These are phyloP conservation scores for Sporisorium graminicola DNA, from an alignment of 1,284 basidiomycete genomes.

Conservation along the genomic window DNA sequence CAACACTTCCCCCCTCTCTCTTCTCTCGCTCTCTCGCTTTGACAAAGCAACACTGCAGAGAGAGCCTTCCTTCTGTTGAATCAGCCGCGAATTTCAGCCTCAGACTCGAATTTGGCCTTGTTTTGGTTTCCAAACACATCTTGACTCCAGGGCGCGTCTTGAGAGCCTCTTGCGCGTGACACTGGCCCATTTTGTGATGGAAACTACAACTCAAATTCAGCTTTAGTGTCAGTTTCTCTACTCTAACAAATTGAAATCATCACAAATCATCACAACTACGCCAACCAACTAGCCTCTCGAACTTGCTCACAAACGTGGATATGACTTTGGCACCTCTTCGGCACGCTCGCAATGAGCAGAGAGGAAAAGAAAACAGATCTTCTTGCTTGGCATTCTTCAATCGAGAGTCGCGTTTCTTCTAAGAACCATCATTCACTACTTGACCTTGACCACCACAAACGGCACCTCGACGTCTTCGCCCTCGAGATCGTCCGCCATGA, in stretches of 20 bases:
- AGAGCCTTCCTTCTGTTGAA: too few species aligned
- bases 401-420: neutral
- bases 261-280: too few species aligned
- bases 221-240: neutral
- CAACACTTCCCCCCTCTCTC: slow-evolving; percentile 12
- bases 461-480: slow-evolving; percentile 77
- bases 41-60: too few species aligned
- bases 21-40: neutral
- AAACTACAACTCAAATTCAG: neutral
- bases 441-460: slow-evolving; percentile 63
- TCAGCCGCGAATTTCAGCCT: too few species aligned
- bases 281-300: too few species aligned
- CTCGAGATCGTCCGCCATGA: slow-evolving; percentile 91
- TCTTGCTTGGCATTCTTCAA: neutral
- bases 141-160: too few species aligned
- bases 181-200: neutral
- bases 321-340: neutral
- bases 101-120: too few species aligned
- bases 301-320: too few species aligned
- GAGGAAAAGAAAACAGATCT: neutral
- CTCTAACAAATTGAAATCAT: too few species aligned
- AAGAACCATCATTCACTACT: slow-evolving; percentile 26
- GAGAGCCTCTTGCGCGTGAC: too few species aligned
- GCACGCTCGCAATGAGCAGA: neutral
- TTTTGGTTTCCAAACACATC: too few species aligned